These are phyloP conservation scores for Solanum dulcamara DNA, from an alignment of 257 asterid species.

Conservation along the genomic window DNA sequence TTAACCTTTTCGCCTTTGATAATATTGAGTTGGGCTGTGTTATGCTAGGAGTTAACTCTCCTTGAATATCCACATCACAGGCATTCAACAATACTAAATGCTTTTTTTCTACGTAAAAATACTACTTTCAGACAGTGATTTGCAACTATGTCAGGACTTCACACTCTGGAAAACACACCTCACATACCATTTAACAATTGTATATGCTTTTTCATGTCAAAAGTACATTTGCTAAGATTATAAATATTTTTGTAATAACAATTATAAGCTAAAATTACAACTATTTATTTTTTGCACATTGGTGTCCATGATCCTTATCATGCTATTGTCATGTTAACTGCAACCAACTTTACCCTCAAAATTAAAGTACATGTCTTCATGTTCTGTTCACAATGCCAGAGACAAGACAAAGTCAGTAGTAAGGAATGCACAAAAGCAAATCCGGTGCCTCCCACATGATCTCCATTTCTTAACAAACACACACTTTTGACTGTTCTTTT, in stretches of 20 bases:
- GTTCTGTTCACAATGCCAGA: background rate
- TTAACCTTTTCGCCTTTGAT: background rate
- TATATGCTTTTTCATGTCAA: background rate
- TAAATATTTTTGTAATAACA: background rate
- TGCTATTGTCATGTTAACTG: background rate
- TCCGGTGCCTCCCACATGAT: background rate
- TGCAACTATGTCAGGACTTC: background rate
- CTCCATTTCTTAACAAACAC: background rate
- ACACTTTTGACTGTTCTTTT: background rate
- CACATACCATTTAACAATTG: background rate
- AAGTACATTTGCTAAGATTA: background rate
- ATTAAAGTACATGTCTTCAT: background rate
- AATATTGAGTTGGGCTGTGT: background rate
- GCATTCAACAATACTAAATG: background rate
- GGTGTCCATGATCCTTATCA: background rate
- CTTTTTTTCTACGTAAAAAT: background rate
- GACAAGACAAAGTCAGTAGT: background rate
- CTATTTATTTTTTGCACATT: background rate
- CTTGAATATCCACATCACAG: background rate
- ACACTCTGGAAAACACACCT: background rate
- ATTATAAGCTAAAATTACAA: background rate
- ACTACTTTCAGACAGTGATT: background rate
- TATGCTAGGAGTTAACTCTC: background rate
- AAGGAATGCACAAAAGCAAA: background rate
- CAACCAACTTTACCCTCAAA: background rate